These are phyloP conservation scores for Dendrobium nobile DNA, from an alignment of 106 monocot genomes.

Conservation along the genomic window DNA sequence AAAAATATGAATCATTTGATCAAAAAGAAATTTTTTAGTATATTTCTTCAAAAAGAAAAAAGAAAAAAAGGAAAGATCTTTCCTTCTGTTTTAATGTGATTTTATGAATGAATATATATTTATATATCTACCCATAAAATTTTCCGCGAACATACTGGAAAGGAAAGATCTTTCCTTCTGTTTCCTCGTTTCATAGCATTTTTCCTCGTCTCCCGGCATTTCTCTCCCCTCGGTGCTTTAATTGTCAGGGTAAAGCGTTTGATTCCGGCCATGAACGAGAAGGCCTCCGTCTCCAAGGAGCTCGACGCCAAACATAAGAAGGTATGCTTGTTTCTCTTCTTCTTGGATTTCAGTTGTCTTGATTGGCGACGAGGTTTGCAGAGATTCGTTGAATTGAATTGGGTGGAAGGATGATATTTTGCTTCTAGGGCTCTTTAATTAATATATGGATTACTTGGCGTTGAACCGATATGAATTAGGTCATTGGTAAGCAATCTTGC, in stretches of 20 bases:
- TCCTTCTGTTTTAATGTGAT: no score
- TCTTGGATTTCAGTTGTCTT: not conserved
- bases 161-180: no score
- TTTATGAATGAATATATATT: no score
- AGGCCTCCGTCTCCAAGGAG: constrained; percentile 84
- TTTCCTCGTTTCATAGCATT: not conserved
- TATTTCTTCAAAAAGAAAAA: no score
- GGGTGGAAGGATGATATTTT: not conserved
- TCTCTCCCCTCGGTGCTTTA: not conserved
- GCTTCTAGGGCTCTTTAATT: not conserved
- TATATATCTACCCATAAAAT: no score
- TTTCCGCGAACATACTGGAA: no score
- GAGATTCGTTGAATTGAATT: not conserved
- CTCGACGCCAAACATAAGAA: constrained; percentile 90
- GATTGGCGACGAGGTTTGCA: not conserved
- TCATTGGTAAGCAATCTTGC: not conserved
- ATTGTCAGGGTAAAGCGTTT: not conserved
- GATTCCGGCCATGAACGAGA: constrained; percentile 70
- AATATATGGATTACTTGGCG: not conserved
- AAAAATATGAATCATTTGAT: no score
- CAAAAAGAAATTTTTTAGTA: no score
- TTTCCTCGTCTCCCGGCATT: not conserved
- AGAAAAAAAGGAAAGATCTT: no score
- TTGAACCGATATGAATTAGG: not conserved
- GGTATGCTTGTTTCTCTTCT: constrained; percentile 22